Percentiles rank a stretch among this genome's conserved stretches.
These are phyloP conservation scores for Alternaria brassicicola DNA, from an alignment of 2,329 filamentous ascomycete species.

Conservation along the genomic window DNA sequence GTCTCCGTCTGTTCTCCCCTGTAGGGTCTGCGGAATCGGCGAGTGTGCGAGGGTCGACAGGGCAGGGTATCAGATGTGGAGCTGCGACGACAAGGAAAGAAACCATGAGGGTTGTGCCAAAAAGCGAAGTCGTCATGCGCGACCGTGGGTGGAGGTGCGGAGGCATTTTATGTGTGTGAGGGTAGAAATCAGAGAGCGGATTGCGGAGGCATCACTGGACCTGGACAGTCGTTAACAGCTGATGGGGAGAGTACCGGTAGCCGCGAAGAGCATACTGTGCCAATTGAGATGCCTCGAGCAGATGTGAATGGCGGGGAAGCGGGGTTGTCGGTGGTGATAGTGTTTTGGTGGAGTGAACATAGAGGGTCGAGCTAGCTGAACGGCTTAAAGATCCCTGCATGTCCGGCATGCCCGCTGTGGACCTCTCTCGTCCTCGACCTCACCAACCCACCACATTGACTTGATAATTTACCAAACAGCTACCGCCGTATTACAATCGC, in stretches of 20 bases:
- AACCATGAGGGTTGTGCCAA: conserved; percentile 87
- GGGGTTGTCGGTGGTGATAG: conserved; percentile 32
- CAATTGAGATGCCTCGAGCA: conserved; percentile 43
- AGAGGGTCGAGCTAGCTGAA: conserved; percentile 8
- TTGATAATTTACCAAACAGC: background rate
- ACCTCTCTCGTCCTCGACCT: conserved; percentile 7
- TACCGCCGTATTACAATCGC: background rate
- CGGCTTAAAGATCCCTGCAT: conserved; percentile 18
- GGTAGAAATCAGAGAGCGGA: conserved; percentile 21
- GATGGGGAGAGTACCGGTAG: background rate
- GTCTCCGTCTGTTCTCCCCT: conserved; percentile 38
- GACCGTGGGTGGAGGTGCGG: conserved; percentile 90
- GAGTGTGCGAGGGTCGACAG: conserved; percentile 74
- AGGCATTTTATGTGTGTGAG: conserved; percentile 63
- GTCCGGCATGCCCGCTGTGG: conserved; percentile 16
- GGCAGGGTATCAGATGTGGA: conserved; percentile 90
- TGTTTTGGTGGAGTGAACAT: conserved; percentile 32
- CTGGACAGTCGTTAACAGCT: conserved; percentile 25
- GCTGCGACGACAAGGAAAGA: conserved; percentile 92
- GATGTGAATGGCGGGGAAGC: conserved; percentile 15
- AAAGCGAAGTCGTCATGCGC: conserved; percentile 89
- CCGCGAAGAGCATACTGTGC: conserved; percentile 19
- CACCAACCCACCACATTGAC: conserved; percentile 10
- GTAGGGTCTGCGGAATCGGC: conserved; percentile 66
- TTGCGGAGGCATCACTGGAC: conserved; percentile 39